Percentiles rank a stretch among this genome's conserved stretches.
These are phyloP conservation scores for Epicoccum sorghinum DNA, from an alignment of 2,329 filamentous ascomycete genomes.

Conservation along the genomic window DNA sequence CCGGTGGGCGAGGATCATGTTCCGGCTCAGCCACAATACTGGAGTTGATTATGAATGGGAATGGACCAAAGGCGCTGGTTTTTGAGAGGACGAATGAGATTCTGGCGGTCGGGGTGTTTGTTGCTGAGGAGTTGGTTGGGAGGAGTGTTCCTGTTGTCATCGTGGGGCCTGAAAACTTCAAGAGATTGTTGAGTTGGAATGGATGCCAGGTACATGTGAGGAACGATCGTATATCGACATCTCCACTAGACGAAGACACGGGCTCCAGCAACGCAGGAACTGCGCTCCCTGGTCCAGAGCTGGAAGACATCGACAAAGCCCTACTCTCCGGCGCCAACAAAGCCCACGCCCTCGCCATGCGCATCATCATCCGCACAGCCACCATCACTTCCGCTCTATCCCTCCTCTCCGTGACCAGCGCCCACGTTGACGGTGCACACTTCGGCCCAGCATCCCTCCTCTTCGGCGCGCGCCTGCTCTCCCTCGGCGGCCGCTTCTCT, in stretches of 20 bases:
- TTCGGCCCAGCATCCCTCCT: constrained; percentile 48
- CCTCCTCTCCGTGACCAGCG: constrained; percentile 49
- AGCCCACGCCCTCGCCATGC: constrained; percentile 47
- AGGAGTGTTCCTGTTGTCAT: constrained; percentile 51
- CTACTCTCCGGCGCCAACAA: constrained; percentile 9
- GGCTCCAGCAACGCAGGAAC: neutral
- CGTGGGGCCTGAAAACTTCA: constrained; percentile 25
- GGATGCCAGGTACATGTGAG: neutral
- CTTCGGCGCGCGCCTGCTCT: constrained; percentile 47
- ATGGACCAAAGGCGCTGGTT: constrained; percentile 49
- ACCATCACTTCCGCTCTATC: constrained; percentile 30
- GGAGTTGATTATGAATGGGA: constrained; percentile 51
- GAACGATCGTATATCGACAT: neutral
- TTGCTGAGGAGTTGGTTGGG: constrained; percentile 51
- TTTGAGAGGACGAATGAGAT: constrained; percentile 54
- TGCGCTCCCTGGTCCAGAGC: neutral
- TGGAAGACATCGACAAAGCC: neutral
- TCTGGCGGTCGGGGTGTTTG: constrained; percentile 53
- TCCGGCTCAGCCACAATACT: constrained; percentile 55
- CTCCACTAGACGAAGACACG: neutral
- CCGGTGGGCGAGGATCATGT: constrained; percentile 56
- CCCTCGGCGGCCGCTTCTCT: constrained; percentile 44
- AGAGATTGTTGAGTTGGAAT: constrained; percentile 18
- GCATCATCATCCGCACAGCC: constrained; percentile 49
- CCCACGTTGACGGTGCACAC: constrained; percentile 55